phyloP scores from a whole-genome alignment of 371 early-diverging fungal genomes.

The Amoeboaphelidium protococcarum region DNA sequence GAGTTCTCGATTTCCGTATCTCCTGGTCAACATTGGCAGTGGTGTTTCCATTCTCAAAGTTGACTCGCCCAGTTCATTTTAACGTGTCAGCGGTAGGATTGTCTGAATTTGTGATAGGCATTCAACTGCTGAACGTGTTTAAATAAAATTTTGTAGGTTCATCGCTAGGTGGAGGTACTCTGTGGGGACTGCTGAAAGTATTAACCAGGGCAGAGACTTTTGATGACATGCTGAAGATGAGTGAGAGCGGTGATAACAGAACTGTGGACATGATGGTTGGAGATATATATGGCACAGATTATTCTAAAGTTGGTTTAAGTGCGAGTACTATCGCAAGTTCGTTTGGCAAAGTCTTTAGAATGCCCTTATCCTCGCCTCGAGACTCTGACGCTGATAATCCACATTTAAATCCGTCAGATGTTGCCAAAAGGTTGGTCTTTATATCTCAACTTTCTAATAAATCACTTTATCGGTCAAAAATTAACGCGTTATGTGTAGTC shows the following conservation, averaged over 20 bases:
- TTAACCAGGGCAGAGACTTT: slow-evolving; percentile 1
- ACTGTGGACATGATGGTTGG: slow-evolving; percentile 5
- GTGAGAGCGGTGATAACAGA: neutral
- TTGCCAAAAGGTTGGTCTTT: no score
- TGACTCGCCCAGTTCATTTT: neutral
- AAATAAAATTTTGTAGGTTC: no score
- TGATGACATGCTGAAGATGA: slow-evolving; percentile 2
- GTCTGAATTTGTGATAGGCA: no score
- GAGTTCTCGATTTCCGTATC: neutral
- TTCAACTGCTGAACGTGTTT: no score
- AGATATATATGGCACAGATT: slow-evolving; percentile 4
- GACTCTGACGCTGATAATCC: slow-evolving; percentile 1
- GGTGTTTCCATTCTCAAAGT: neutral
- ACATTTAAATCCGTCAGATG: neutral
- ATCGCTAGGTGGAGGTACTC: slow-evolving; percentile 3
- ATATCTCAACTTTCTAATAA: no score
- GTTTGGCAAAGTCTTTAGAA: slow-evolving; percentile 3
- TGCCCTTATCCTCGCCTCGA: no score
- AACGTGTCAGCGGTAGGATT: neutral
- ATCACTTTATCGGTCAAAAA: no score
- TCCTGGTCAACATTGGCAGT: slow-evolving; percentile 1
- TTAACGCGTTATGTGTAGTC: no score
- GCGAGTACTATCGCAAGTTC: slow-evolving; percentile 1
- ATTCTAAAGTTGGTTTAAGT: slow-evolving; percentile 1
- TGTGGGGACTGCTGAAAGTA: slow-evolving; percentile 2